These are phyloP conservation scores for Penicillium alfredii DNA, from an alignment of 495 filamentous ascomycete species.

Conservation along the genomic window DNA sequence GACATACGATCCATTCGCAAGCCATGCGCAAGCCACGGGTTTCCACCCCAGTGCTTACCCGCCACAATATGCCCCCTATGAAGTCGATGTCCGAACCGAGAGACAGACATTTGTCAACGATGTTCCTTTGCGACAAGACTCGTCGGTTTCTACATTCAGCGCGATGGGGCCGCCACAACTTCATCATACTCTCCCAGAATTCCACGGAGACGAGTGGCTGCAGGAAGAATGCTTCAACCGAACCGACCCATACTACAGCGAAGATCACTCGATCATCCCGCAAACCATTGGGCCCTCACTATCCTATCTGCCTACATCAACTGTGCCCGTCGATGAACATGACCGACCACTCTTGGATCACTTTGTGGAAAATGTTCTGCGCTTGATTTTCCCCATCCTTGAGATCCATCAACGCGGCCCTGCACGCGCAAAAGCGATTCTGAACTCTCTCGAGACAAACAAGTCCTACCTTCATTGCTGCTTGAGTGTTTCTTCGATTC, in stretches of 20 bases:
- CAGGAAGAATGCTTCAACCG: constrained; percentile 62
- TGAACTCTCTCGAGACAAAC: constrained; percentile 82
- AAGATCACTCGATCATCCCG: constrained; percentile 30
- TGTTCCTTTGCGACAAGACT: constrained; percentile 74
- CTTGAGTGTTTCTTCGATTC: constrained; percentile 90
- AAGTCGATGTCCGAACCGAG: constrained; percentile 93
- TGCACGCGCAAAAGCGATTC: constrained; percentile 69
- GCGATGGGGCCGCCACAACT: constrained; percentile 72
- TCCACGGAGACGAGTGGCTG: constrained; percentile 69
- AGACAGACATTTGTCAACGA: constrained; percentile 92
- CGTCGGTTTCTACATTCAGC: constrained; percentile 80
- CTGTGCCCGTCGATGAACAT: constrained; percentile 81
- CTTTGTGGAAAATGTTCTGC: constrained; percentile 82
- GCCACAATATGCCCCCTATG: constrained; percentile 60
- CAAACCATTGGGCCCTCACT: neutral
- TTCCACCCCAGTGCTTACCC: constrained; percentile 31
- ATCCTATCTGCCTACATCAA: constrained; percentile 39
- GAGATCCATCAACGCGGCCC: constrained; percentile 81
- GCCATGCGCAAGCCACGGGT: constrained; percentile 39
- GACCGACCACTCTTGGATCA: constrained; percentile 85
- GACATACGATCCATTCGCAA: constrained; percentile 53
- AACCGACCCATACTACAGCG: constrained; percentile 1
- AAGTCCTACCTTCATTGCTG: constrained; percentile 94
- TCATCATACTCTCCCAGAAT: constrained; percentile 56
- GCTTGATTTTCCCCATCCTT: constrained; percentile 83